A percentile compares a stretch with the other conserved stretches of the same genome.
phyloP scores from a whole-genome alignment of 176 grass and related monocot species.

The Tuctoria greenei region DNA sequence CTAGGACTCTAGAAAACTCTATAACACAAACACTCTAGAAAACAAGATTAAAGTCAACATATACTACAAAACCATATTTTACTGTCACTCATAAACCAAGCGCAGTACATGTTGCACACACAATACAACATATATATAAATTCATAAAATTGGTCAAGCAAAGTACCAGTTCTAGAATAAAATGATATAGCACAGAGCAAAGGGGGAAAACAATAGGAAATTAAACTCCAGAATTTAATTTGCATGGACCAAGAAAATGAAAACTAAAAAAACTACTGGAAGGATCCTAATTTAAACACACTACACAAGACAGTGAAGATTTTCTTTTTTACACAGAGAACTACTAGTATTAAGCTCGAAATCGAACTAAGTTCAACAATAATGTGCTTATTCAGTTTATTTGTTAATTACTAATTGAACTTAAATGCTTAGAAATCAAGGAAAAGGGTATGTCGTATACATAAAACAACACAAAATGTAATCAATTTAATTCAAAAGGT shows the following conservation, averaged over 20 bases:
- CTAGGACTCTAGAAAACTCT: too few relatives aligned
- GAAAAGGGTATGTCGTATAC: neutral
- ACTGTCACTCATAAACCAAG: neutral
- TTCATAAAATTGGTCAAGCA: neutral
- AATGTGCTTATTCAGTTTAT: neutral
- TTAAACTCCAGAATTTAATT: neutral
- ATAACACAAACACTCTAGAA: too few relatives aligned
- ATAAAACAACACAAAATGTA: slow-evolving; percentile 16
- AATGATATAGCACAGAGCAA: neutral
- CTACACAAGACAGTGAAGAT: neutral
- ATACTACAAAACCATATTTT: neutral
- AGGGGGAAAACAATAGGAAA: neutral
- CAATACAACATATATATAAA: neutral
- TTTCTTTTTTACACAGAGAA: neutral
- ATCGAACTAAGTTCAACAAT: neutral
- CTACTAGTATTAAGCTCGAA: neutral
- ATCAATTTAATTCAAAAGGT: neutral
- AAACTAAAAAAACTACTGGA: neutral
- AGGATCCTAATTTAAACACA: neutral
- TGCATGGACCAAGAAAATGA: neutral
- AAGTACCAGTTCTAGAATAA: slow-evolving; percentile 1
- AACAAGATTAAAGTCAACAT: too few relatives aligned
- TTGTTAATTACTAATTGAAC: neutral
- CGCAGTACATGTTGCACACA: neutral
- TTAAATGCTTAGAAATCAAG: neutral